Evolutionary conservation across 768 basidiomycete species (phyloP).

Genomic region (Lentinula edodes): DNA sequence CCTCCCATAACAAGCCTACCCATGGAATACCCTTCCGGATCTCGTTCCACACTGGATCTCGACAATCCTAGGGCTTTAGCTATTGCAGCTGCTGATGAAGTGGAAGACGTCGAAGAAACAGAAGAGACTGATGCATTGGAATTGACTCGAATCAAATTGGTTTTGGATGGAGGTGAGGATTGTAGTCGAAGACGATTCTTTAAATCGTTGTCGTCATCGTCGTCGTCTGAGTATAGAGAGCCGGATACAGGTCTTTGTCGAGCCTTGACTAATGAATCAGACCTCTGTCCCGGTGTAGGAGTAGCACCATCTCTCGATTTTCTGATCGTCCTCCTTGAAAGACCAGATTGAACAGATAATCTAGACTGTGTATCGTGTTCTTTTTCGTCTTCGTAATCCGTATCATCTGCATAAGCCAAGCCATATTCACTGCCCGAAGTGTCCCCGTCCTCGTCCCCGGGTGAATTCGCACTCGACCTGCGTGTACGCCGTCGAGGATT

Average conservation of each 20-base stretch:
- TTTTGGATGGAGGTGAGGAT: background rate
- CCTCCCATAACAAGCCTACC: constrained; percentile 27
- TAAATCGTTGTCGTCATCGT: constrained; percentile 23
- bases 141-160: constrained; percentile 1
- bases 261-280: background rate
- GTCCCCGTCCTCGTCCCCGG: background rate
- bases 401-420: constrained; percentile 46
- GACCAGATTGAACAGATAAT: background rate
- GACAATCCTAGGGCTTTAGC: constrained; percentile 41
- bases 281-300: background rate
- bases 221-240: constrained; percentile 5
- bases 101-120: constrained; percentile 10
- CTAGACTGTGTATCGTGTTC: constrained; percentile 8
- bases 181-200: constrained; percentile 15
- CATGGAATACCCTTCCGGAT: constrained; percentile 25
- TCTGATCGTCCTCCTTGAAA: background rate
- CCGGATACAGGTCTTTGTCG: background rate
- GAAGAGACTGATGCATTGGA: constrained; percentile 9
- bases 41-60: constrained; percentile 21
- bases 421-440: constrained; percentile 25
- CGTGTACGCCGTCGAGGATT: background rate
- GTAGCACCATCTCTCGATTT: background rate
- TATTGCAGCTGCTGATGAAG: constrained; percentile 25
- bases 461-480: background rate
- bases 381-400: constrained; percentile 35